phyloP scores from a whole-genome alignment of 176 grass and related monocot genomes.

The Zoysia japonica region DNA sequence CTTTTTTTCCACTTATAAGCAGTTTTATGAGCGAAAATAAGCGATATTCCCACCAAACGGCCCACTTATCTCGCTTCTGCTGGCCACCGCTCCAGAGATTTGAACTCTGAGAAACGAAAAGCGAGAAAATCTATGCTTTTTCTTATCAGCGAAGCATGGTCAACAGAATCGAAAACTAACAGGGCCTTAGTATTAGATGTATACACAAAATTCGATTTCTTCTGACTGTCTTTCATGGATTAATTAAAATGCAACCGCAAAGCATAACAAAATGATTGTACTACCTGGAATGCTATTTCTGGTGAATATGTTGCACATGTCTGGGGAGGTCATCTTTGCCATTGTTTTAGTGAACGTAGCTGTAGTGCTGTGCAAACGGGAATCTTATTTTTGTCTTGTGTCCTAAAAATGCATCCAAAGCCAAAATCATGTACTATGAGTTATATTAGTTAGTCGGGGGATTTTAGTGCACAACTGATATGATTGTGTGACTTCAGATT shows the following conservation, averaged over 20 bases:
- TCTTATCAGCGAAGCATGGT: too few species aligned
- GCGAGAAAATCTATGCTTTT: too few species aligned
- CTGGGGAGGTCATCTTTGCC: neutral
- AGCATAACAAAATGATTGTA: neutral
- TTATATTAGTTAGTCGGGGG: neutral
- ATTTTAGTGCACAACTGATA: neutral
- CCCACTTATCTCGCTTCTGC: too few species aligned
- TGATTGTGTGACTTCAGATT: neutral
- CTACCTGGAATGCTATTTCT: neutral
- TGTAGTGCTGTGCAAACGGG: too few species aligned
- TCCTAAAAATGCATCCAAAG: neutral
- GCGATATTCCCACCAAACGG: too few species aligned
- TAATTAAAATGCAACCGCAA: neutral
- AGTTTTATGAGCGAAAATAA: too few species aligned
- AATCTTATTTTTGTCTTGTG: neutral
- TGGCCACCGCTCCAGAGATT: too few species aligned
- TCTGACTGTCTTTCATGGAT: neutral
- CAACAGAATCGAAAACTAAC: too few species aligned
- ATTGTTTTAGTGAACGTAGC: neutral
- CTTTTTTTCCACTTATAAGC: too few species aligned
- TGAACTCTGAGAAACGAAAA: too few species aligned
- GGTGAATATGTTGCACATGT: neutral
- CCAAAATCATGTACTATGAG: neutral
- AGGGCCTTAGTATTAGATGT: neutral
- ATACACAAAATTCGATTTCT: neutral